Percentiles rank a stretch among this genome's conserved stretches.
phyloP scores from a whole-genome alignment of 495 filamentous ascomycete species.

The Aspergillus mulundensis region DNA sequence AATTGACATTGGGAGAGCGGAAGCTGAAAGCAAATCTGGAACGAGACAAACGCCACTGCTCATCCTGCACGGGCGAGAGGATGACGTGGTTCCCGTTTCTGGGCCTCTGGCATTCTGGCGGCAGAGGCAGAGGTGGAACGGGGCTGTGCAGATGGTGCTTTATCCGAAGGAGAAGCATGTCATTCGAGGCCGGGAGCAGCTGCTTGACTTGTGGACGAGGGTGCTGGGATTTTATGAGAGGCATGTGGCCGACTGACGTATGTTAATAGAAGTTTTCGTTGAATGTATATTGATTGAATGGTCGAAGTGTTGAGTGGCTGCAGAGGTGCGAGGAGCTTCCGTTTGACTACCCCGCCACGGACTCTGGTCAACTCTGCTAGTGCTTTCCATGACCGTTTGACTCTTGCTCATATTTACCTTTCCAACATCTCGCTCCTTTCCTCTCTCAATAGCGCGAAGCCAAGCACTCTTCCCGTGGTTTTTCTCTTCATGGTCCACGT shows the following conservation, averaged over 20 bases:
- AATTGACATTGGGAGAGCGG: neutral
- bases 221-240: neutral
- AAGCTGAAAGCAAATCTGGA: neutral
- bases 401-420: too few relatives aligned
- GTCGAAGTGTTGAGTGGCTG: too few relatives aligned
- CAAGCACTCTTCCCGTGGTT: too few relatives aligned
- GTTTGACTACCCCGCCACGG: too few relatives aligned
- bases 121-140: constrained; percentile 3
- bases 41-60: constrained; percentile 1
- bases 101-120: constrained; percentile 6
- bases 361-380: too few relatives aligned
- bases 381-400: too few relatives aligned
- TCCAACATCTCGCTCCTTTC: too few relatives aligned
- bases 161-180: constrained; percentile 5
- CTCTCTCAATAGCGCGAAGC: too few relatives aligned
- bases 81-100: constrained; percentile 3
- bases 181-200: neutral
- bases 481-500: too few relatives aligned
- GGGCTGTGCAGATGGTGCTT: constrained; percentile 6
- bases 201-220: constrained; percentile 5
- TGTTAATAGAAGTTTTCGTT: too few relatives aligned
- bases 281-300: too few relatives aligned
- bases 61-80: neutral
- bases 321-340: too few relatives aligned
- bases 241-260: neutral